A percentile compares a stretch with the other conserved stretches of the same genome.
These are phyloP conservation scores for Lepiota venenata DNA, from an alignment of 768 basidiomycete species.

Conservation along the genomic window DNA sequence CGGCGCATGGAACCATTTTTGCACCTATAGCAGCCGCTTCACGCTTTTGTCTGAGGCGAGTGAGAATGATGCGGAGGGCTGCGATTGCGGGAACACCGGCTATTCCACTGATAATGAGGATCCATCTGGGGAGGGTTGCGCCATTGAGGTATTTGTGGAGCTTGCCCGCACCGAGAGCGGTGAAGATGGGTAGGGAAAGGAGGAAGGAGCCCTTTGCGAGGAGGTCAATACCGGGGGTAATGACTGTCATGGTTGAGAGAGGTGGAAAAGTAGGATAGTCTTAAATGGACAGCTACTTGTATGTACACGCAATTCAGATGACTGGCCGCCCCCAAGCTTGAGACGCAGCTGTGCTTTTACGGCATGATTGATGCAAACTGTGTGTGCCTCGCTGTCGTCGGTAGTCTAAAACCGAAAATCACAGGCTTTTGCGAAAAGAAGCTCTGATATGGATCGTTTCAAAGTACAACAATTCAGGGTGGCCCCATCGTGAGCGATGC, in stretches of 20 bases:
- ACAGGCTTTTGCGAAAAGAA: background rate
- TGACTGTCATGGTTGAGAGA: conserved; percentile 18
- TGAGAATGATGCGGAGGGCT: conserved; percentile 25
- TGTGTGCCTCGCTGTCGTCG: too few relatives aligned
- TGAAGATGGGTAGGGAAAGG: conserved; percentile 16
- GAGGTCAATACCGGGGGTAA: conserved; percentile 34
- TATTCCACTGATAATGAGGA: conserved; percentile 26
- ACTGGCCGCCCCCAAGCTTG: background rate
- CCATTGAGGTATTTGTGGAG: conserved; percentile 12
- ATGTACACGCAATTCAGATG: background rate
- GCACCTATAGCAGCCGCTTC: conserved; percentile 44
- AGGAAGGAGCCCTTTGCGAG: conserved; percentile 20
- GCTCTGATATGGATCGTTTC: background rate
- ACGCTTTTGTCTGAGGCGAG: conserved; percentile 26
- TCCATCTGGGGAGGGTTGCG: conserved; percentile 33
- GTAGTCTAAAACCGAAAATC: background rate
- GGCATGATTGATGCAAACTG: background rate
- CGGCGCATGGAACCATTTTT: conserved; percentile 33
- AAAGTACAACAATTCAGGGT: too few relatives aligned
- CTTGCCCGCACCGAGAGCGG: conserved; percentile 11
- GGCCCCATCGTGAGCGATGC: too few relatives aligned
- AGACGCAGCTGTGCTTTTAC: background rate
- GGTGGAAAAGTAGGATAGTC: background rate
- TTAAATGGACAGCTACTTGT: background rate
- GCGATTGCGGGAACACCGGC: conserved; percentile 31